Evolutionary conservation across 2,329 filamentous ascomycete species (phyloP).

Genomic region (Incumbomyces delicatus): DNA sequence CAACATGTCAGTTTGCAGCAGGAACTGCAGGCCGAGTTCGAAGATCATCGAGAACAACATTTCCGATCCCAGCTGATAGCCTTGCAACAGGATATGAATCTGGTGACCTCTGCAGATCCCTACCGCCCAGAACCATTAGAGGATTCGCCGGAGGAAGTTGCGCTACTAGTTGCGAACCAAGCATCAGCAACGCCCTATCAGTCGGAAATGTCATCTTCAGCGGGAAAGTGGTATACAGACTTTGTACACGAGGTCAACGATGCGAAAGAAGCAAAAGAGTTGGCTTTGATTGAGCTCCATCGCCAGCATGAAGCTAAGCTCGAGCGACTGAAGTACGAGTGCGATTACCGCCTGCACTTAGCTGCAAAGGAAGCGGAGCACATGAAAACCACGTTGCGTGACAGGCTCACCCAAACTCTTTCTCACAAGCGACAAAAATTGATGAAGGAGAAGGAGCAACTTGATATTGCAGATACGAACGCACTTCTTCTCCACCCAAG

Average conservation of each 20-base stretch:
- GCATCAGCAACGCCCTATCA: constrained; percentile 52
- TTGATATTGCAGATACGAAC: constrained; percentile 58
- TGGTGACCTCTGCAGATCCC: constrained; percentile 76
- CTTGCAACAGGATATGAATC: constrained; percentile 80
- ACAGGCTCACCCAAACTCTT: constrained; percentile 50
- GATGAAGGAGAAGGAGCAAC: constrained; percentile 56
- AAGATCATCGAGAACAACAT: constrained; percentile 67
- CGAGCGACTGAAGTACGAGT: constrained; percentile 46
- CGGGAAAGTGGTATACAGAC: constrained; percentile 73
- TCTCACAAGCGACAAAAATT: constrained; percentile 48
- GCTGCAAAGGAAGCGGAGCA: constrained; percentile 54
- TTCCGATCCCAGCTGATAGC: constrained; percentile 85
- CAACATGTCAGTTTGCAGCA: constrained; percentile 70
- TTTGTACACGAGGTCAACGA: constrained; percentile 84
- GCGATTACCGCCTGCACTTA: constrained; percentile 51
- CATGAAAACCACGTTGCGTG: constrained; percentile 49
- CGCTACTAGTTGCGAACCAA: constrained; percentile 50
- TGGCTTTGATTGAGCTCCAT: constrained; percentile 68
- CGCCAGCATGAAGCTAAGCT: constrained; percentile 48
- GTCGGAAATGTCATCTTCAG: constrained; percentile 54
- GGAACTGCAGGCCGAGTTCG: constrained; percentile 66
- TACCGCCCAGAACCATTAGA: constrained; percentile 63
- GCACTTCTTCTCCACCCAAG: constrained; percentile 55
- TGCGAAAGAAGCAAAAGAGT: constrained; percentile 76
- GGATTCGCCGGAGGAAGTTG: constrained; percentile 55